phyloP scores from a whole-genome alignment of 345 rosid species.

The Jatropha curcas region DNA sequence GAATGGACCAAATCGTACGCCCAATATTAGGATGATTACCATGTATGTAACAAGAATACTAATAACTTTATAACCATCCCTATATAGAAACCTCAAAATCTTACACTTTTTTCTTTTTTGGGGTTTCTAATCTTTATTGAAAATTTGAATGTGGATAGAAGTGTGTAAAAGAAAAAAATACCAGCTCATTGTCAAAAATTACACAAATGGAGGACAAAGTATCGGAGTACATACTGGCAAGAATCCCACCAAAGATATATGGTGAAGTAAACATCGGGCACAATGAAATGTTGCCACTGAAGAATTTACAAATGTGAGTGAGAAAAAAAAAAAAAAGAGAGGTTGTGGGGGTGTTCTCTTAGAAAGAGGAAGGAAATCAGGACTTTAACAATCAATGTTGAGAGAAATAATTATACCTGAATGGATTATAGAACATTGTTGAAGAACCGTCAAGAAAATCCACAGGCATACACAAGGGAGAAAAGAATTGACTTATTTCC shows the following conservation, averaged over 20 bases:
- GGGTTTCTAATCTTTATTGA: not conserved
- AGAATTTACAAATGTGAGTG: conserved; percentile 27
- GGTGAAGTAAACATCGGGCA: conserved; percentile 51
- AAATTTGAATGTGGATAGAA: not conserved
- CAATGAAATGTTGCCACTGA: conserved; percentile 84
- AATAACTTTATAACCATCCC: too few species aligned
- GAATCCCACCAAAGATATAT: conserved; percentile 81
- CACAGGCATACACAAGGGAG: conserved; percentile 68
- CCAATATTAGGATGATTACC: too few species aligned
- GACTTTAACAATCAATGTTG: conserved; percentile 1
- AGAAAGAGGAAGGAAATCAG: not conserved
- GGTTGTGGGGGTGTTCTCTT: not conserved
- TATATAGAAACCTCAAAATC: too few species aligned
- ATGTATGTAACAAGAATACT: too few species aligned
- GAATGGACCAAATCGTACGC: too few species aligned
- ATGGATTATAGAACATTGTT: conserved; percentile 89
- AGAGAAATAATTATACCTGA: conserved; percentile 54
- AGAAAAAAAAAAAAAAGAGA: not conserved
- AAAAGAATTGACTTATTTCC: conserved; percentile 48
- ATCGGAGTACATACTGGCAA: conserved; percentile 68
- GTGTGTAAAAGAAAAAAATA: not conserved
- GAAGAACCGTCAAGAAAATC: conserved; percentile 63
- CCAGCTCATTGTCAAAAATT: not conserved
- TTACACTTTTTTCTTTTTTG: not conserved
- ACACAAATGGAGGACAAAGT: not conserved